phyloP scores from a whole-genome alignment of 257 asterid species.

The Przewalskia tangutica region DNA sequence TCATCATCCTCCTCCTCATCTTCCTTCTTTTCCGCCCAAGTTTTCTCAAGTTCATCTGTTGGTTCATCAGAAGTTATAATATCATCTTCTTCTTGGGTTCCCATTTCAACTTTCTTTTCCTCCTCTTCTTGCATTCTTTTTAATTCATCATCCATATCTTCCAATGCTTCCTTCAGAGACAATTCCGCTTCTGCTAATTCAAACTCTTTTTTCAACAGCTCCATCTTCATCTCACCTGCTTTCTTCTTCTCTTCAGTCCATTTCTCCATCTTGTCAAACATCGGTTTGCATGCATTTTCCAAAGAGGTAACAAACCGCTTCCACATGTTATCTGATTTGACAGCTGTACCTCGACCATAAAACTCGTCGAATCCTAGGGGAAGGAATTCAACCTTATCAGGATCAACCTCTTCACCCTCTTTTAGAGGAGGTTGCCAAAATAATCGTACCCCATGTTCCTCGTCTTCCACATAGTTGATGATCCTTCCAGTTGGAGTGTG shows the following conservation, averaged over 20 bases:
- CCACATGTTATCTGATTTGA: constrained; percentile 24
- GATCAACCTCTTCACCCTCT: constrained; percentile 53
- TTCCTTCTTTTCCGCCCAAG: constrained; percentile 29
- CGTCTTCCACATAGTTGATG: constrained; percentile 83
- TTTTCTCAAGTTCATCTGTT: constrained; percentile 17
- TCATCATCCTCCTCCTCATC: constrained; percentile 39
- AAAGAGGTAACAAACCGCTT: constrained; percentile 25
- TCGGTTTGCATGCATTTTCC: constrained; percentile 24
- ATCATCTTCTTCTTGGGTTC: constrained; percentile 32
- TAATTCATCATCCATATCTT: constrained; percentile 60
- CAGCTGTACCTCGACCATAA: constrained; percentile 40
- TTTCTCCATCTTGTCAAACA: constrained; percentile 37
- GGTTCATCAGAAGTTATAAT: constrained; percentile 35
- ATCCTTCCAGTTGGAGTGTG: constrained; percentile 90
- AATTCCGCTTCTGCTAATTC: constrained; percentile 68
- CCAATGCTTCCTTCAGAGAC: constrained; percentile 63
- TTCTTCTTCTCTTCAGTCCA: constrained; percentile 64
- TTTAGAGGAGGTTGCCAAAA: constrained; percentile 69
- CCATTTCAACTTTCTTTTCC: constrained; percentile 51
- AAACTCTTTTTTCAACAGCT: constrained; percentile 39
- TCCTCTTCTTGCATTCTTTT: constrained; percentile 68
- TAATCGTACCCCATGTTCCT: constrained; percentile 72
- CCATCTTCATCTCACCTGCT: constrained; percentile 35
- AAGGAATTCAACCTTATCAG: constrained; percentile 53
- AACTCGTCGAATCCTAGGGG: constrained; percentile 88